Conservation (phyloP, 805 yeast genomes). For the Cyberlindnera mrakii region DNA sequence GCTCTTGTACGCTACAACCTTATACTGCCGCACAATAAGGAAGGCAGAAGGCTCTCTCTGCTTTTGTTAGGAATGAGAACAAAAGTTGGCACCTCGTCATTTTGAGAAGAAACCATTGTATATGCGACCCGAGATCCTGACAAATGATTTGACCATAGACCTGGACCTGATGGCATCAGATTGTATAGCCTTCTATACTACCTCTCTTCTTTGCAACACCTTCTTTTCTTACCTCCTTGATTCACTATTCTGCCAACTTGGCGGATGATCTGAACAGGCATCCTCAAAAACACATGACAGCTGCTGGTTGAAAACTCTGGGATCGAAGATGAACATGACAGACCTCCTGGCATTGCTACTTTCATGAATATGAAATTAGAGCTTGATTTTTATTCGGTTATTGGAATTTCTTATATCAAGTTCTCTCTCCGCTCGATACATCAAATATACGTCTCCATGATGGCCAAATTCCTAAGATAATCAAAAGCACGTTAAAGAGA, state of each 20-base stretch:
- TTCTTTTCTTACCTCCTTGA: background rate
- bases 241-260: background rate
- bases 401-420: conserved; percentile 50
- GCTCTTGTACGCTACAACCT: too few species aligned
- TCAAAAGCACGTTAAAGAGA: conserved; percentile 43
- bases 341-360: conserved; percentile 47
- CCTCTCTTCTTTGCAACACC: conserved; percentile 20
- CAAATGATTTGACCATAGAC: conserved; percentile 3
- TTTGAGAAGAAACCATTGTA: conserved; percentile 16
- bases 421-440: conserved; percentile 32
- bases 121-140: conserved; percentile 19
- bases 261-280: conserved; percentile 4
- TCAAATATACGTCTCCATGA: too few species aligned
- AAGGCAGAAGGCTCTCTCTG: too few species aligned
- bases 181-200: conserved; percentile 17
- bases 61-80: background rate
- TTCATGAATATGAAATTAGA: conserved; percentile 47
- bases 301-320: too few species aligned
- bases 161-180: conserved; percentile 14
- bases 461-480: conserved; percentile 40
- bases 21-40: too few species aligned
- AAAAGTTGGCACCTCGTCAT: conserved; percentile 6
- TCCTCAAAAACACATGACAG: conserved; percentile 1
- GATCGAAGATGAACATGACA: conserved; percentile 28
- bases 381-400: conserved; percentile 59